phyloP scores from a whole-genome alignment of 2,329 filamentous ascomycete species.

The Talaromyces piceae region DNA sequence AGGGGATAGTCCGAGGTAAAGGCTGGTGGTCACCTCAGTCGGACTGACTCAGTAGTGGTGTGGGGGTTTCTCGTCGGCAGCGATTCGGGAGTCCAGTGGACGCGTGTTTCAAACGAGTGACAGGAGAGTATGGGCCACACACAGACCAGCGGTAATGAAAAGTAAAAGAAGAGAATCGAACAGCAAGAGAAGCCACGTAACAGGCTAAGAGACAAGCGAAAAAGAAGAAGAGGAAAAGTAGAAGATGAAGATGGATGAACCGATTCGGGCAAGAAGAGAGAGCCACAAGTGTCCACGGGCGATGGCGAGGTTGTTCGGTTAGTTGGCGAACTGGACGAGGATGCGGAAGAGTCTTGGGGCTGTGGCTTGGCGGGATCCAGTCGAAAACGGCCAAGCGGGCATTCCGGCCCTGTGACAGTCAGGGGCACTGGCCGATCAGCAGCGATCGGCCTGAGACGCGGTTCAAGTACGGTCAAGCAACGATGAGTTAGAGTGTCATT shows the following conservation, averaged over 20 bases:
- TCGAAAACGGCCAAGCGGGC: slow-evolving; percentile 4
- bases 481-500: neutral
- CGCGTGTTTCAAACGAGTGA: slow-evolving; percentile 15
- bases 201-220: neutral
- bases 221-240: neutral
- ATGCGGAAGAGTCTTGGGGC: too few species aligned
- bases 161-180: slow-evolving; percentile 6
- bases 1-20: neutral
- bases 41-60: neutral
- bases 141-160: neutral
- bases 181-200: neutral
- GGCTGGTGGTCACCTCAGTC: neutral
- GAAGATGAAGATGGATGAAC: neutral
- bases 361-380: neutral
- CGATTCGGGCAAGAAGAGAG: slow-evolving; percentile 3
- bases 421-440: slow-evolving; percentile 9
- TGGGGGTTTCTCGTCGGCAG: slow-evolving; percentile 6
- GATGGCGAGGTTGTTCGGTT: neutral
- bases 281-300: neutral
- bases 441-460: slow-evolving; percentile 1
- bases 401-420: slow-evolving; percentile 3
- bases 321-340: too few species aligned
- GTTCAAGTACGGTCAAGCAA: neutral
- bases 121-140: neutral
- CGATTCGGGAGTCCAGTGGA: slow-evolving; percentile 8